Base-by-base conservation (phyloP, 2,329 filamentous ascomycete species). In the Triangularia verruculosa region DNA sequence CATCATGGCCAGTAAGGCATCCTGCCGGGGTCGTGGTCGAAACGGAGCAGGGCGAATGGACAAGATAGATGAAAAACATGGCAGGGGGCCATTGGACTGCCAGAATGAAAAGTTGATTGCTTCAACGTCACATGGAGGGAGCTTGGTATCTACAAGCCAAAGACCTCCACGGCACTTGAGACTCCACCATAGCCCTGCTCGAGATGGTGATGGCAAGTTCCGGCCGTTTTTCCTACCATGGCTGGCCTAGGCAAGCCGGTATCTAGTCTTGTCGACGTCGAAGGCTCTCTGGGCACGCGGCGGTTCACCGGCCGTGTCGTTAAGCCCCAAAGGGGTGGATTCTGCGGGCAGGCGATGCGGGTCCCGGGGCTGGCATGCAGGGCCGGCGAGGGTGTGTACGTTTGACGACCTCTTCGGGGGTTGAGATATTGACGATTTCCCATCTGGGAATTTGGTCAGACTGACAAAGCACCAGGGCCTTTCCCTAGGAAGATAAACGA, bases 391-490 rank as follows among this genome's bases (percentile, higher is more conserved):
- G 4, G 22, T 30, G 15, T 57, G 39, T 59, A 28, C 24, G n/a
- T 62, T 63, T 56, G 57, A 67, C 60, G 62, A 60, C 68, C 66
- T 54, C 58, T 66, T 69, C 64, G 69, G 70, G 66, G 52, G 56
- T 55, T 43, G 30, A 55, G 62, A 64, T 63, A 64, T 67, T 61
- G 61, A 61, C 54, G 64, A 63, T 58, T 67, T 68, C 67, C 68
- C 27, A 55, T 61, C 56, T 65, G 63, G 68, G 65, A 64, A 22
- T 64, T 70, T 69, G 61, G 70, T 72, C 67, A 72, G 69, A 70
- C 70, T 72, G 68, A 72, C 71, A 70, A 72, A 72, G 68, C 69
- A 68, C 9, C 59, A 39, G 66, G 43, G 9, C 32, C 55, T 53
- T 30, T 55, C n/a, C 58, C 47, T 39, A 61, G 27, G 61, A 59